A percentile compares a stretch with the other conserved stretches of the same genome.
These are phyloP conservation scores for Glycine tomentella DNA, from an alignment of 306 rosid species.

Conservation along the genomic window DNA sequence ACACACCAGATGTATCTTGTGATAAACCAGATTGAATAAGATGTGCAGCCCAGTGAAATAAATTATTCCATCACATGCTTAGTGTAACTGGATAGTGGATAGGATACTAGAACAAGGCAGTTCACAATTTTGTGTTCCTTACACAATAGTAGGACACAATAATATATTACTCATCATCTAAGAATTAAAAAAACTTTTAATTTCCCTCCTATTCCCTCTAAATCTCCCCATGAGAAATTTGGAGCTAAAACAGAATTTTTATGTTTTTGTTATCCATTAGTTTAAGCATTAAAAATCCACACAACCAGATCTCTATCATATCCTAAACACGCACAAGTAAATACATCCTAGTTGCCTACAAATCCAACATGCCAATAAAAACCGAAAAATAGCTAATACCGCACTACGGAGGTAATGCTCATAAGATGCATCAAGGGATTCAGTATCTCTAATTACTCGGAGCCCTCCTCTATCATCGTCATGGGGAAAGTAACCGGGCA, in stretches of 20 bases:
- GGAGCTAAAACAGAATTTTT: slow-evolving; percentile 3
- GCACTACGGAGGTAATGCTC: slow-evolving; percentile 88
- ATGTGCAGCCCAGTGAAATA: slow-evolving; percentile 6
- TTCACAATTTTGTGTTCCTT: slow-evolving; percentile 24
- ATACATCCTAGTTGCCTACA: slow-evolving; percentile 25
- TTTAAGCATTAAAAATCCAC: slow-evolving; percentile 30
- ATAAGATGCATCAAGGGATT: slow-evolving; percentile 94
- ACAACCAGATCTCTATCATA: slow-evolving; percentile 3
- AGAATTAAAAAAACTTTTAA: neutral
- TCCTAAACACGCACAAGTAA: slow-evolving; percentile 27
- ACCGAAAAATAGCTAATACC: slow-evolving; percentile 59
- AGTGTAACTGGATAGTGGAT: neutral
- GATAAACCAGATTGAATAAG: slow-evolving; percentile 31
- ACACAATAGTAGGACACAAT: neutral
- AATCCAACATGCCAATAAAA: slow-evolving; percentile 25
- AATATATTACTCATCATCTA: slow-evolving; percentile 4
- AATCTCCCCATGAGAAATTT: slow-evolving; percentile 11
- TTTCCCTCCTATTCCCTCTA: neutral
- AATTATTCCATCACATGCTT: slow-evolving; percentile 13
- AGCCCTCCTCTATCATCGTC: slow-evolving; percentile 83
- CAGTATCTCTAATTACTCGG: slow-evolving; percentile 81
- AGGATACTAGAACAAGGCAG: slow-evolving; percentile 2
- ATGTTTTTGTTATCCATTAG: slow-evolving; percentile 2
- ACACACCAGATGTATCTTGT: neutral
- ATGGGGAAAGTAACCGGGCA: slow-evolving; percentile 74